Base-by-base conservation (phyloP, 306 rosid genomes). In the Acacia acuminata region DNA sequence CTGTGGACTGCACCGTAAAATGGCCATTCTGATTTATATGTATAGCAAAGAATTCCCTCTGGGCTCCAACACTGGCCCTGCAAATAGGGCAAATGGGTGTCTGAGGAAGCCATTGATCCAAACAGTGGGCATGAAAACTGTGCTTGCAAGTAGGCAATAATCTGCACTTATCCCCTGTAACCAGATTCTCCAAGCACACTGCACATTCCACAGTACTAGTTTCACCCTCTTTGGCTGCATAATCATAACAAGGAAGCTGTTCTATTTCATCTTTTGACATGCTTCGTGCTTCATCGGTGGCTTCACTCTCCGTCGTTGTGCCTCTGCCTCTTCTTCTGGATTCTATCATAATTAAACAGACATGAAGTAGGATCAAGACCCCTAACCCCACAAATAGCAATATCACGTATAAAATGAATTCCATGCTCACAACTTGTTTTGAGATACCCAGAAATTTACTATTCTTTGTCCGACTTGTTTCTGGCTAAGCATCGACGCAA, bases 241-340 rank as follows among this genome's bases (percentile, higher is more conserved):
- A 93, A 38, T 91, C 80, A 83, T 76, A 89, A 81, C 89, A 85
- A 3, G 97, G 93, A 83, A 93, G 94, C 85, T 88, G 91, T 75
- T 89, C 90, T 65, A 93, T 69, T 61, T 88, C 91, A 32, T 81
- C 71, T 17, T 51, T 85, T 10, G 90, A 87, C 90, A 90, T 84
- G 77, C 84, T 82, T 82, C 58, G 78, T 30, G 20, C n/a, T 27
- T 27, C 42, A 12, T 32, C 12, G 42, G 10, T 14, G 53, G 45
- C 16, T 25, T 72, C 79, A 43, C 87, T 69, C 55, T 78, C 88
- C 36, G 38, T 75, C 45, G 43, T 67, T 51, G 43, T 51, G 25
- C 71, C 88, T 48, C 84, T 44, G 4, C 22, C 72, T 50, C 66
- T 87, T 83, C 87, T 75, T 51, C 91, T 77, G 43, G 86, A 86